Evolutionary conservation across 805 yeast genomes (phyloP).

Genomic region (Suhomyces kilbournensis): DNA sequence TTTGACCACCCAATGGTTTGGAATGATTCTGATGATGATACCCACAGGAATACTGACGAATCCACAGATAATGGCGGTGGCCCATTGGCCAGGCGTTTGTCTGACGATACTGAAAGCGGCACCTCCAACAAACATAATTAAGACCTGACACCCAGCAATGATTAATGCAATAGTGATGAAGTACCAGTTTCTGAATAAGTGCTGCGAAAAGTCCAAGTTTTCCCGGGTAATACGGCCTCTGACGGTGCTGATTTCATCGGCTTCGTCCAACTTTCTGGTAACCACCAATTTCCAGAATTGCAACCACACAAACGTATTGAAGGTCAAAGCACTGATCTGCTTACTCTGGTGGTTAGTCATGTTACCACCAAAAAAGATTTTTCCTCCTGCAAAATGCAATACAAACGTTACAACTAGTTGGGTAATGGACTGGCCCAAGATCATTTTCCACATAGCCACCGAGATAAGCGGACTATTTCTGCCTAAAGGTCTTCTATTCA

Average conservation of each 20-base stretch:
- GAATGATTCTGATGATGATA: slow-evolving; percentile 67
- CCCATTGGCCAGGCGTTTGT: slow-evolving; percentile 89
- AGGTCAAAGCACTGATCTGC: slow-evolving; percentile 79
- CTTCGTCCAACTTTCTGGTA: slow-evolving; percentile 87
- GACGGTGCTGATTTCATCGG: slow-evolving; percentile 59
- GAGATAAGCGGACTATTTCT: slow-evolving; percentile 76
- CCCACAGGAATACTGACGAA: slow-evolving; percentile 80
- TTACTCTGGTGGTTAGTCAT: slow-evolving; percentile 45
- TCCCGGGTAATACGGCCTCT: slow-evolving; percentile 57
- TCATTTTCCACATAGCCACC: slow-evolving; percentile 98
- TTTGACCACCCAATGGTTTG: slow-evolving; percentile 69
- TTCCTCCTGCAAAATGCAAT: slow-evolving; percentile 74
- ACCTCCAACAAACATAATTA: slow-evolving; percentile 97
- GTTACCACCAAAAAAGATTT: slow-evolving; percentile 49
- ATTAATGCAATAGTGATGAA: slow-evolving; percentile 69
- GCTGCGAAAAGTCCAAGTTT: slow-evolving; percentile 79
- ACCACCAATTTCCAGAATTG: slow-evolving; percentile 93
- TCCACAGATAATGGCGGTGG: slow-evolving; percentile 79
- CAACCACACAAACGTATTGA: slow-evolving; percentile 96
- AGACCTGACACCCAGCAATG: slow-evolving; percentile 79
- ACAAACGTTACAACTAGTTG: slow-evolving; percentile 80
- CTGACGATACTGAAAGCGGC: slow-evolving; percentile 82
- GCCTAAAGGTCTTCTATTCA: slow-evolving; percentile 82
- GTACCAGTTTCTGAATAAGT: slow-evolving; percentile 77
- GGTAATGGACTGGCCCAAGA: slow-evolving; percentile 75